A percentile compares a stretch with the other conserved stretches of the same genome.
Evolutionary conservation across 1,284 basidiomycete species (phyloP).

Genomic region (Chondrostereum purpureum): DNA sequence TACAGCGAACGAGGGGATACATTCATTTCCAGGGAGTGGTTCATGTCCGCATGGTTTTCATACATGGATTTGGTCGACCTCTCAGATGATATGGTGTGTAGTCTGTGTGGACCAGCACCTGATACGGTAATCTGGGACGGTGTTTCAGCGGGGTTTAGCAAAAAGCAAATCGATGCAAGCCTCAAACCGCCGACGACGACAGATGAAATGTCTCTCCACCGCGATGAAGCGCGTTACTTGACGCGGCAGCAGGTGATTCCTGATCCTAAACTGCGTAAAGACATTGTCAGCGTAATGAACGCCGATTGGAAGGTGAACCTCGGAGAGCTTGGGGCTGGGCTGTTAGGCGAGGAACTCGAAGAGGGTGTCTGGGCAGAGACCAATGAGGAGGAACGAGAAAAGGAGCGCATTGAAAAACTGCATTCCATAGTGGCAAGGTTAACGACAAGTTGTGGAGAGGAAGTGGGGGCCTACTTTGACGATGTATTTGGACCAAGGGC

Average conservation of each 20-base stretch:
- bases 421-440: too few species aligned
- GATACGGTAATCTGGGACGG: constrained; percentile 1
- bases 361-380: too few species aligned
- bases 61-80: not conserved
- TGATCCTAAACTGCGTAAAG: not conserved
- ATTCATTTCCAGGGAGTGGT: not conserved
- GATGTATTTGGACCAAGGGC: too few species aligned
- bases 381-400: too few species aligned
- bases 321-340: too few species aligned
- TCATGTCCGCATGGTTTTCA: constrained; percentile 1
- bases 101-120: constrained; percentile 1
- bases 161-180: not conserved
- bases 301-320: too few species aligned
- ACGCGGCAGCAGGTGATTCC: not conserved
- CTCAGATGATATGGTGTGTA: constrained; percentile 1
- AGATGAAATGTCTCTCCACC: not conserved
- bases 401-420: too few species aligned
- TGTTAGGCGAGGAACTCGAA: too few species aligned
- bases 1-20: not conserved
- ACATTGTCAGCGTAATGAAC: too few species aligned
- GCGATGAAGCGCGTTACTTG: not conserved
- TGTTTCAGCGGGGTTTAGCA: not conserved
- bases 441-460: too few species aligned
- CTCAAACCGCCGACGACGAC: constrained; percentile 3
- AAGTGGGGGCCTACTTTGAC: too few species aligned